Evolutionary conservation across 805 yeast genomes (phyloP).

Genomic region (Nakazawaea laoshanensis): DNA sequence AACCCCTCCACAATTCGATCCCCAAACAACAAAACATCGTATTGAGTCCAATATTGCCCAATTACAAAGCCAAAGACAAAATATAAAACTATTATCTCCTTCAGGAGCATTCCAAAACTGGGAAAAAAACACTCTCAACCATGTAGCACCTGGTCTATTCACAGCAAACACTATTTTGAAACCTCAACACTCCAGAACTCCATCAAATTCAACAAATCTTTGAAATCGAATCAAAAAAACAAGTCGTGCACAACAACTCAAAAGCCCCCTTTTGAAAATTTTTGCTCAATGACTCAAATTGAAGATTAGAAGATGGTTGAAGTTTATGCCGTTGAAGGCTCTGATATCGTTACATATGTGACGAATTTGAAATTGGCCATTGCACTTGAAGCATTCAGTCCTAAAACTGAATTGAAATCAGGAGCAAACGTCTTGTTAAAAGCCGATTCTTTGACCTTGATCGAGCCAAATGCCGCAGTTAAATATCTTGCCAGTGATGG

Average conservation of each 20-base stretch:
- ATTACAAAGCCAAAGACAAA: not conserved
- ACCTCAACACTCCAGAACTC: not conserved
- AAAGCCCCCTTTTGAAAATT: not conserved
- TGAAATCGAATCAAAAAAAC: no score
- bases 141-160: conserved; percentile 7
- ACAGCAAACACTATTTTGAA: not conserved
- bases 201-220: no score
- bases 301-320: conserved; percentile 16
- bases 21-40: not conserved
- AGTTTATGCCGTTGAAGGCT: conserved; percentile 22
- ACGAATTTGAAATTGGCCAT: conserved; percentile 35
- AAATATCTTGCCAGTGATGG: conserved; percentile 45
- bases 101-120: conserved; percentile 1
- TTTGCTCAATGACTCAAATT: not conserved
- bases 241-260: conserved; percentile 1
- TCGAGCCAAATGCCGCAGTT: conserved; percentile 64
- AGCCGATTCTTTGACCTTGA: conserved; percentile 37
- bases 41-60: not conserved
- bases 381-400: conserved; percentile 27
- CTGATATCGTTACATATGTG: conserved; percentile 22
- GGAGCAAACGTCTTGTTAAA: conserved; percentile 14
- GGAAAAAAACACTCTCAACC: conserved; percentile 5
- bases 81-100: not conserved
- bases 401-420: conserved; percentile 16
- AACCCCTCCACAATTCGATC: not conserved